Conservation (phyloP, 1,284 basidiomycete genomes). For the Ceratobasidium sp. region DNA sequence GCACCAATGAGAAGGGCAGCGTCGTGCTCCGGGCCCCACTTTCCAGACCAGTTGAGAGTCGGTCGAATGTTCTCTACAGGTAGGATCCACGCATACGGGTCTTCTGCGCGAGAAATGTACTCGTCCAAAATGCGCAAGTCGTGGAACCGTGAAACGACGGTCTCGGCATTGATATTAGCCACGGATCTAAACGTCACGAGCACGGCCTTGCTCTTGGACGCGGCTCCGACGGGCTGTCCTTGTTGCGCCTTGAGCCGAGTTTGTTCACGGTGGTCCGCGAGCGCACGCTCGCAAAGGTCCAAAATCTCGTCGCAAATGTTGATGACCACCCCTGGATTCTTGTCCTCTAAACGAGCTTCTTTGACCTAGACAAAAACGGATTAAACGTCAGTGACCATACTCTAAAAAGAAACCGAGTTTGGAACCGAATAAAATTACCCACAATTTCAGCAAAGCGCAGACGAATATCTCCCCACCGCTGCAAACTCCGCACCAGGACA, state of each 20-base stretch:
- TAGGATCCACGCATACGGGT: slow-evolving; percentile 81
- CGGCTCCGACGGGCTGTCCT: slow-evolving; percentile 82
- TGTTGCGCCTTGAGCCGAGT: slow-evolving; percentile 76
- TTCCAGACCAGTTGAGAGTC: slow-evolving; percentile 93
- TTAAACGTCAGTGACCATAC: slow-evolving; percentile 16
- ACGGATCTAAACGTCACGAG: slow-evolving; percentile 89
- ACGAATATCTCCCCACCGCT: slow-evolving; percentile 97
- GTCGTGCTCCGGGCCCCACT: slow-evolving; percentile 93
- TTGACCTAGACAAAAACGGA: slow-evolving; percentile 63
- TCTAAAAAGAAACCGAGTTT: slow-evolving; percentile 20
- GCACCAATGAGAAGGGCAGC: slow-evolving; percentile 93
- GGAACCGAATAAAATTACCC: slow-evolving; percentile 50
- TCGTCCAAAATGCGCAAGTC: slow-evolving; percentile 90
- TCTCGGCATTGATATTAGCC: slow-evolving; percentile 96
- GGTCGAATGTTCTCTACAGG: slow-evolving; percentile 92
- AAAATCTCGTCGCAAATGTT: slow-evolving; percentile 94
- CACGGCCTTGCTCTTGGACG: slow-evolving; percentile 86
- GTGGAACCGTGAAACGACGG: slow-evolving; percentile 85
- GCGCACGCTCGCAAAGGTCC: slow-evolving; percentile 79
- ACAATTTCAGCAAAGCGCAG: slow-evolving; percentile 94
- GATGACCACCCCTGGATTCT: slow-evolving; percentile 91
- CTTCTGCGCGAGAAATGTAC: slow-evolving; percentile 69
- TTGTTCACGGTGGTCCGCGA: slow-evolving; percentile 81
- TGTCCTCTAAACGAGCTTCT: slow-evolving; percentile 92
- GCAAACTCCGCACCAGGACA: slow-evolving; percentile 91